Conservation (phyloP, 2,329 filamentous ascomycete species). For the Ambrosiella cleistominuta region DNA sequence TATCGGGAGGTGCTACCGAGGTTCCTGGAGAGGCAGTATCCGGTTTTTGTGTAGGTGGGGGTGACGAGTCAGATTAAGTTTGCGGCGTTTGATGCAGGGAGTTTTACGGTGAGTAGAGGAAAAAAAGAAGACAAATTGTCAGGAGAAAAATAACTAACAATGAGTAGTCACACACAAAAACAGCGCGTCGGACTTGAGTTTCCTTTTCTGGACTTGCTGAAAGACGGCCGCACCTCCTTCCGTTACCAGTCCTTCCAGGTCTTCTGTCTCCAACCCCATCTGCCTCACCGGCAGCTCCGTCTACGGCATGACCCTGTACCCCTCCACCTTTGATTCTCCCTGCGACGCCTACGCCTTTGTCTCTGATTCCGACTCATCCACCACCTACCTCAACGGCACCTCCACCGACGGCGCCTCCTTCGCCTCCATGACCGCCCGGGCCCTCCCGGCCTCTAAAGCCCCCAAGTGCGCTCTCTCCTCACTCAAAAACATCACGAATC, state of each 20-base stretch:
- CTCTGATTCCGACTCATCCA: neutral
- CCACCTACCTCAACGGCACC: conserved; percentile 15
- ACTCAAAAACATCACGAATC: conserved; percentile 35
- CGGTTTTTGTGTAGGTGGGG: conserved; percentile 31
- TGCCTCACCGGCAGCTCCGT: conserved; percentile 27
- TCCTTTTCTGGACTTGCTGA: conserved; percentile 35
- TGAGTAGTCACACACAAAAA: neutral
- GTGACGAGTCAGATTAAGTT: conserved; percentile 34
- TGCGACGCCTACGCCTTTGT: conserved; percentile 29
- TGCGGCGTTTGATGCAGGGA: conserved; percentile 23
- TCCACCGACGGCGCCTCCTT: conserved; percentile 28
- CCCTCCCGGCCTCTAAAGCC: conserved; percentile 28
- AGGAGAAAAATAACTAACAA: neutral
- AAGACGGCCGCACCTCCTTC: conserved; percentile 33
- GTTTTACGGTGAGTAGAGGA: conserved; percentile 28
- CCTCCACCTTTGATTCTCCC: conserved; percentile 27
- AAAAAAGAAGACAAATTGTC: too few species aligned
- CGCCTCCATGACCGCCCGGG: conserved; percentile 29
- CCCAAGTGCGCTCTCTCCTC: conserved; percentile 24
- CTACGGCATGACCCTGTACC: conserved; percentile 29
- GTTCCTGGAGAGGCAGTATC: conserved; percentile 35
- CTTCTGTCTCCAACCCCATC: conserved; percentile 25
- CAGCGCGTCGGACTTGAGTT: conserved; percentile 35
- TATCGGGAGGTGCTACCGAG: conserved; percentile 15
- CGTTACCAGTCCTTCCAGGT: conserved; percentile 31